Base-by-base conservation (phyloP, 2,329 filamentous ascomycete species). In the Grosmannia penicillata region DNA sequence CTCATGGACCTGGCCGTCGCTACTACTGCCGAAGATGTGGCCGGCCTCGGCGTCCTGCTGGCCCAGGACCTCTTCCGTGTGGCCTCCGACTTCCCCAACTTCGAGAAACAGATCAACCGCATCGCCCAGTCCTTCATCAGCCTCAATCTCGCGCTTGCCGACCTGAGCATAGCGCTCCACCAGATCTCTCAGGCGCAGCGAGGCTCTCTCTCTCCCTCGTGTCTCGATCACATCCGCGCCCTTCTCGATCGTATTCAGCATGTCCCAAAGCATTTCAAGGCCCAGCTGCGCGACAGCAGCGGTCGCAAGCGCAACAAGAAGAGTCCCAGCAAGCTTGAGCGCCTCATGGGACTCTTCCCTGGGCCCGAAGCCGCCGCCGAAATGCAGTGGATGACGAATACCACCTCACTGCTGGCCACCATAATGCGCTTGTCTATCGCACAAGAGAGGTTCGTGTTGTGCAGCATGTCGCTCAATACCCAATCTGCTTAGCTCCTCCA, bases 321-420 rank as follows among this genome's bases (percentile, higher is more conserved):
- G 28, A 29, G 30, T 11, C 10, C 8, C 6, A 38, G 19, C 37
- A 43, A 42, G 28, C 31, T 47, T 3, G 38, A 15, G 19, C 40
- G 29, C 11, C 43, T 47, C 36, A 44, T 40, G 29, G 24, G 22
- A 6, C 17, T 45, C 23, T 47, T 47, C 18, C 45, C 45, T 6
- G 41, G 41, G 2, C 28, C 38, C 6, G 41, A 30, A 1, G 40
- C 38, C 1, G 33, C 25, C 11, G 40, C 39, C 14, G 45, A 47
- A 11, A 39, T 45, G 33, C 40, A 44, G 15, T 47, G 45, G 45
- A 42, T 47, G 38, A 32, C 43, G 19, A 45, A 47, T 30, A 47
- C 42, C 0, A 31, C 45, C 7, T 38, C 34, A 8, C 42, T 47
- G 5, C 17, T 45, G 4, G 37, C 43, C 0, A 21, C 40, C 18